Evolutionary conservation across 805 yeast genomes (phyloP).

Genomic region (Teunomyces atbi): DNA sequence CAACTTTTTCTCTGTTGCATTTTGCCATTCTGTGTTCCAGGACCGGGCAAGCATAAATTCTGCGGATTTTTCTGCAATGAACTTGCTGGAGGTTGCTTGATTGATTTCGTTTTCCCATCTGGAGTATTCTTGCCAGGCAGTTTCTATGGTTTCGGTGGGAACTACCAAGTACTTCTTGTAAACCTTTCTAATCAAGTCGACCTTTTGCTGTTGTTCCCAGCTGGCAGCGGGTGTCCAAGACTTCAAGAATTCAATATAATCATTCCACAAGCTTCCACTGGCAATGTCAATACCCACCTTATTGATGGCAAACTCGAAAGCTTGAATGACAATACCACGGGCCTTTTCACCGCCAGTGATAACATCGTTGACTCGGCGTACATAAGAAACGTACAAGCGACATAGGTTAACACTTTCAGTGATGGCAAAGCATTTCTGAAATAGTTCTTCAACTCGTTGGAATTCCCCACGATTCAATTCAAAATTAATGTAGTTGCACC

Average conservation of each 20-base stretch:
- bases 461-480: constrained; percentile 65
- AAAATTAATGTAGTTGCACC: constrained; percentile 70
- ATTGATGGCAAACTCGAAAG: constrained; percentile 78
- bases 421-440: constrained; percentile 60
- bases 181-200: constrained; percentile 70
- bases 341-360: constrained; percentile 84
- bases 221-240: constrained; percentile 74
- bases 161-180: constrained; percentile 67
- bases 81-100: constrained; percentile 76
- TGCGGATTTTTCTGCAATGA: constrained; percentile 76
- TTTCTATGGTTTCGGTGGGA: constrained; percentile 77
- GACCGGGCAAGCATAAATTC: constrained; percentile 87
- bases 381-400: constrained; percentile 74
- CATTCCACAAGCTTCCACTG: constrained; percentile 74
- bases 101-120: constrained; percentile 79
- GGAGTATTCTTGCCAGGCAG: constrained; percentile 77
- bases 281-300: constrained; percentile 77
- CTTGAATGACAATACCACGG: constrained; percentile 67
- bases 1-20: constrained; percentile 50
- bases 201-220: constrained; percentile 83
- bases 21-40: constrained; percentile 66
- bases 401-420: constrained; percentile 69
- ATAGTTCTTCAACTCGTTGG: constrained; percentile 61
- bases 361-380: constrained; percentile 65
- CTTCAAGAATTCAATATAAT: constrained; percentile 75